Evolutionary conservation across 2,329 filamentous ascomycete genomes (phyloP), one percentile per base, ranked within the genome.

Genomic region (Tolypocladium capitatum): DNA sequence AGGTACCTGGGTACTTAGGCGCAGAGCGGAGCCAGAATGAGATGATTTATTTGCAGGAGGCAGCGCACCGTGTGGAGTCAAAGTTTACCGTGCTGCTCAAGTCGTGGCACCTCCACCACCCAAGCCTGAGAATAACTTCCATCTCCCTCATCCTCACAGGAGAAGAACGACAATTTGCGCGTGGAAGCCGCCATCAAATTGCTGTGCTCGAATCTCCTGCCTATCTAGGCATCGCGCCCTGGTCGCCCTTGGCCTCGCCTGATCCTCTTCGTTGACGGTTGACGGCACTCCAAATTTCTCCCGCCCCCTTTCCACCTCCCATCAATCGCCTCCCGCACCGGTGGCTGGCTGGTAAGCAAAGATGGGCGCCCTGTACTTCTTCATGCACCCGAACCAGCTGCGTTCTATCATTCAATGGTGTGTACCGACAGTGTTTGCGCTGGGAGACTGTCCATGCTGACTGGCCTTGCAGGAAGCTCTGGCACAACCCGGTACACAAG

Each of bases 401-500:
- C 81, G 87, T 60, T 75, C 84, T 43, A 88, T 95, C 53, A 74
- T 94, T 52, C 89, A 95, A 82, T 95, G 89, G 89, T 92, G 74
- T 56, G 72, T 33, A n/a, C 13, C 7, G 21, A 14, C n/a, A 16
- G 16, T 13, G 32, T 13, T 20, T 35, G 43, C 32, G 24, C 18
- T 10, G 27, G 4, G 33, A 30, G 33, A 35, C 11, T 36, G 16
- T 30, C 14, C 30, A 10, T 24, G 49, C 57, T 61, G 46, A 59
- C 58, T 46, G 41, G 6, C 6, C 31, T 35, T 51, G 44, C 61
- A 95, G 89, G 89, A 95, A 94, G 72, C 72, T 94, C 58, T 97
- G 90, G 89, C 92, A 97, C 71, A 88, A 94, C 54, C 84, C 92
- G 13, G 88, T 95, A 20, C 88, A 97, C 72, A 78, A 76, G 62